Evolutionary conservation across 2,329 filamentous ascomycete genomes (phyloP).

Genomic region (Exophiala calicioides): DNA sequence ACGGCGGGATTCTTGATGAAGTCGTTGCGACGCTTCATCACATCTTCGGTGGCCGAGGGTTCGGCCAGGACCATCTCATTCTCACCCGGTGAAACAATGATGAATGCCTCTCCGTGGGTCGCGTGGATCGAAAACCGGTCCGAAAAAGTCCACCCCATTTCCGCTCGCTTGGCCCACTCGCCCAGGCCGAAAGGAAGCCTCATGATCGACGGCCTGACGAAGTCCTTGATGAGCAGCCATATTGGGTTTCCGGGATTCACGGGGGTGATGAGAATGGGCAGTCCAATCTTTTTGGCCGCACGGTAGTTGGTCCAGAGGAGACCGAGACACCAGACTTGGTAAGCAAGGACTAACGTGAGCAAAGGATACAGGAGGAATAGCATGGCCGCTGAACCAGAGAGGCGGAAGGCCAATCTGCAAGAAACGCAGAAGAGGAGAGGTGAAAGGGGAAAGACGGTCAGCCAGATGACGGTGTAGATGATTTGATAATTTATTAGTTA

Average conservation of each 20-base stretch:
- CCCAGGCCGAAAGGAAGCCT: slow-evolving; percentile 23
- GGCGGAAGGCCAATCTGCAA: neutral
- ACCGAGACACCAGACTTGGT: slow-evolving; percentile 17
- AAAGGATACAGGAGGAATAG: slow-evolving; percentile 13
- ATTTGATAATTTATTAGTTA: no score
- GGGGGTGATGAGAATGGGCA: slow-evolving; percentile 25
- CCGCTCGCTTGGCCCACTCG: slow-evolving; percentile 15
- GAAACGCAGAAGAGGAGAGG: neutral
- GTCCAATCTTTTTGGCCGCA: slow-evolving; percentile 22
- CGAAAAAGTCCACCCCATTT: slow-evolving; percentile 22
- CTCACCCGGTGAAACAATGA: slow-evolving; percentile 21
- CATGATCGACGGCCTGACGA: slow-evolving; percentile 11
- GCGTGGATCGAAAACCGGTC: slow-evolving; percentile 15
- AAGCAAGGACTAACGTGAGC: slow-evolving; percentile 13
- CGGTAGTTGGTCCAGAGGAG: slow-evolving; percentile 22
- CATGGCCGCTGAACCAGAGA: neutral
- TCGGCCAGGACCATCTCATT: slow-evolving; percentile 25
- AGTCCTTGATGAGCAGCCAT: slow-evolving; percentile 18
- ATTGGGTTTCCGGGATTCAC: slow-evolving; percentile 18
- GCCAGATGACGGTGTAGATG: no score
- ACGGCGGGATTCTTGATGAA: slow-evolving; percentile 23
- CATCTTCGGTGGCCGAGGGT: slow-evolving; percentile 16
- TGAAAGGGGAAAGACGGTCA: neutral
- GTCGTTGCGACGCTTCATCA: slow-evolving; percentile 16
- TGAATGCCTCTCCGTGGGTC: slow-evolving; percentile 22